Evolutionary conservation across 768 basidiomycete genomes (phyloP), one percentile per base, ranked within the genome.

Genomic region (Mycena vulgaris): DNA sequence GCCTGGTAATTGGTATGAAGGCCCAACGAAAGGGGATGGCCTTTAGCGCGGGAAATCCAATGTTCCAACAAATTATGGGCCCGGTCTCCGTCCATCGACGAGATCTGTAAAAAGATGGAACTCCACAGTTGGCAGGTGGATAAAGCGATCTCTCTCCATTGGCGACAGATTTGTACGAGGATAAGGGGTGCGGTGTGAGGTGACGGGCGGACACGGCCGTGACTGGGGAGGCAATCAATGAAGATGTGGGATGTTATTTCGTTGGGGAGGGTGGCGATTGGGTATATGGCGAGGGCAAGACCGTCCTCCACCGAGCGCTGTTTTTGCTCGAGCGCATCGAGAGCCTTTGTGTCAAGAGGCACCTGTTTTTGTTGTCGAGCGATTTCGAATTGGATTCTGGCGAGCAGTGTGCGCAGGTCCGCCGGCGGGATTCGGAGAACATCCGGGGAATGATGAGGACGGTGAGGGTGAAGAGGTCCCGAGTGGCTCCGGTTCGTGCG

Each of bases 171-270:
- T 42, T 65, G 63, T 4, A 31, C 55, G 17, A 65, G 39, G 25
- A 65, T 1, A 11, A 65, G 53, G 2, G 63, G 63, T 30, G 63
- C 53, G 2, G 40, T 27, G 42, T 21, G 8, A 17, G 30, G 27
- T 1, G 39, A 56, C 11, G 53, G 63, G 3, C 55, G 17, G 6
- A 48, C 53, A 5, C 40, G 53, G 0, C 63, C 42, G 25, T 65
- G 53, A 6, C 3, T 25, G 7, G 63, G 53, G 16, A 65, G 53
- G 40, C 53, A 65, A 17, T 16, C 39, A 30, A 57, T 19, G 55
- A 65, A 65, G 40, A 65, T 65, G 1, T 7, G 35, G 39, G 63
- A 56, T 1, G 37, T 63, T 5, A 63, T 63, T 55, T 63, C 62
- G 51, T 53, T 63, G 9, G 62, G 62, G 23, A 63, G 62, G 2